These are phyloP conservation scores for Cladorrhinum samala DNA, from an alignment of 495 filamentous ascomycete species.

Conservation along the genomic window DNA sequence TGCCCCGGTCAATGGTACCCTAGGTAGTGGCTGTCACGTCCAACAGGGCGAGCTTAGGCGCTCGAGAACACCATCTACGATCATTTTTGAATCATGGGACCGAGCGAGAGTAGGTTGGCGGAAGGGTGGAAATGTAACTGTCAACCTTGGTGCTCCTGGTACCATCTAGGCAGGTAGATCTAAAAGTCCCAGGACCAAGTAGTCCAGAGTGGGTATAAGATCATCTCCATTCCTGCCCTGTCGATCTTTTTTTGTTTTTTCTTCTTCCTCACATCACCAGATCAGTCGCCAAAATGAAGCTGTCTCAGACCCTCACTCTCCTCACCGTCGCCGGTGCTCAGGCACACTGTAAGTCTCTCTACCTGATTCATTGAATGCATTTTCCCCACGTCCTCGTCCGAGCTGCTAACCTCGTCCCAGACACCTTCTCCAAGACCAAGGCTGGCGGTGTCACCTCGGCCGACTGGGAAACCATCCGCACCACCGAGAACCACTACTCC, in stretches of 20 bases:
- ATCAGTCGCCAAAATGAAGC: constrained; percentile 30
- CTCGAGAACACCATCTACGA: too few species aligned
- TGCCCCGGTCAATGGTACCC: constrained; percentile 2
- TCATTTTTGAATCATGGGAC: not conserved
- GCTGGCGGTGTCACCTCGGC: constrained; percentile 32
- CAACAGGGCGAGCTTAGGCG: not conserved
- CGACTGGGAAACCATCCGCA: constrained; percentile 39
- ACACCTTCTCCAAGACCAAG: constrained; percentile 23
- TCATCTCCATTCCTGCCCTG: not conserved
- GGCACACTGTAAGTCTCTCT: constrained; percentile 32
- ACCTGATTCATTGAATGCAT: too few species aligned
- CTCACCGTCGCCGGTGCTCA: constrained; percentile 30
- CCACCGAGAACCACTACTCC: constrained; percentile 39
- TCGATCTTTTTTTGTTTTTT: not conserved
- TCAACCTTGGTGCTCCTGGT: not conserved
- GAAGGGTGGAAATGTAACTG: not conserved
- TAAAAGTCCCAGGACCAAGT: not conserved
- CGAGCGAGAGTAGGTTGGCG: not conserved
- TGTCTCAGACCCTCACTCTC: constrained; percentile 24
- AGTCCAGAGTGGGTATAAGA: not conserved
- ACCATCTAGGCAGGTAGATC: not conserved
- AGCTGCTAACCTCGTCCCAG: constrained; percentile 14
- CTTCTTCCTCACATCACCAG: not conserved
- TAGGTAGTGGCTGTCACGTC: not conserved
- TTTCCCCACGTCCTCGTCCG: too few species aligned